Evolutionary conservation across 371 early-diverging fungal genomes (phyloP).

Genomic region (Mortierella sp.): DNA sequence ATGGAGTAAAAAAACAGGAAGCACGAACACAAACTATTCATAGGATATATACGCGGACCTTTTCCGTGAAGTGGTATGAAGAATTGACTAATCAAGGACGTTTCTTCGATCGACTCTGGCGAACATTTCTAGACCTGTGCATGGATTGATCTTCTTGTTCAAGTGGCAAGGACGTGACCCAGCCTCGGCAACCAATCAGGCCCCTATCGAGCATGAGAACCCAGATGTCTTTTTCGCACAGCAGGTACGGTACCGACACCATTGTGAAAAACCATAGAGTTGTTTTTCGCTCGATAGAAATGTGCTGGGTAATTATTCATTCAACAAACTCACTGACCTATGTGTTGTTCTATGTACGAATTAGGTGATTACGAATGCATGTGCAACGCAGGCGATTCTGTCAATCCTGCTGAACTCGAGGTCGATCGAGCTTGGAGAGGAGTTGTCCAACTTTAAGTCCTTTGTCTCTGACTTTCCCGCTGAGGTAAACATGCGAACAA

Average conservation of each 20-base stretch:
- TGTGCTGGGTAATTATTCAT: not conserved
- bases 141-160: conserved; percentile 94
- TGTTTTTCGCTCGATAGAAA: not conserved
- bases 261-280: not conserved
- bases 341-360: not conserved
- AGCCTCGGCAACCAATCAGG: conserved; percentile 47
- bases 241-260: conserved; percentile 61
- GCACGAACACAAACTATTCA: too few species aligned
- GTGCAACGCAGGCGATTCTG: conserved; percentile 95
- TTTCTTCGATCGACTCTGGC: not conserved
- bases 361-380: conserved; percentile 88
- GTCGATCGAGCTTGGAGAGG: conserved; percentile 80
- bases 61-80: not conserved
- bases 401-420: conserved; percentile 85
- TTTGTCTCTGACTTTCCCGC: conserved; percentile 86
- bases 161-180: conserved; percentile 78
- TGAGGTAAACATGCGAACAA: conserved; percentile 65
- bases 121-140: conserved; percentile 68
- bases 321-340: too few species aligned
- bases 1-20: too few species aligned
- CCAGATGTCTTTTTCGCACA: conserved; percentile 83
- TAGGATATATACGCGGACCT: conserved; percentile 2
- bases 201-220: conserved; percentile 55
- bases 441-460: conserved; percentile 81
- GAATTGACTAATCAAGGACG: not conserved